A percentile compares a stretch with the other conserved stretches of the same genome.
Evolutionary conservation across 2,329 filamentous ascomycete genomes (phyloP).

Genomic region (Aspergillus brunneoviolaceus): DNA sequence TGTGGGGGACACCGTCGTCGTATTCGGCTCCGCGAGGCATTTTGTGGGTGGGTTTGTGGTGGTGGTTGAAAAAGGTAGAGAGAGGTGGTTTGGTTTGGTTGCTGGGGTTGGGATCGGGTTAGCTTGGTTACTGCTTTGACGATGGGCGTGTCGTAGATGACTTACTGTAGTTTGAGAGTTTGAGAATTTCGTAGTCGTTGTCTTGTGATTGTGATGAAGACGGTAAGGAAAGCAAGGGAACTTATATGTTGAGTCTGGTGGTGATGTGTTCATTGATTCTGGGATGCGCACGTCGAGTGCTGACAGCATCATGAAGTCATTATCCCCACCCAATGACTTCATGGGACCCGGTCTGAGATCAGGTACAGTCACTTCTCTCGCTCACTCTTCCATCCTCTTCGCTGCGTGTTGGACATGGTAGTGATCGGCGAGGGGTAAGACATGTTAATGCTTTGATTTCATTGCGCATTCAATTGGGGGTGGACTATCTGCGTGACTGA

Average conservation of each 20-base stretch:
- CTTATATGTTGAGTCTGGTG: neutral
- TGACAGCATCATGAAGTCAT: conserved; percentile 39
- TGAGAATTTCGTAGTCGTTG: neutral
- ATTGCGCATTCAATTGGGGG: neutral
- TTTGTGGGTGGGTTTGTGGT: conserved; percentile 15
- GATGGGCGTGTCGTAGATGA: neutral
- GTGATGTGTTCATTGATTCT: conserved; percentile 5
- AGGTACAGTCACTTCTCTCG: neutral
- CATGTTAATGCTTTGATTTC: neutral
- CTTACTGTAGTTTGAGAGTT: neutral
- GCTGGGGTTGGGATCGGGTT: neutral
- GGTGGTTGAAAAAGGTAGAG: neutral
- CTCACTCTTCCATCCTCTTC: neutral
- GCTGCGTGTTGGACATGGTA: neutral
- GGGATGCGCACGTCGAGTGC: neutral
- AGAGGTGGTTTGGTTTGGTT: neutral
- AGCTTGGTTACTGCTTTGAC: too few relatives aligned
- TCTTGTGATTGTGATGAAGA: neutral
- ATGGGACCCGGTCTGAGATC: conserved; percentile 10
- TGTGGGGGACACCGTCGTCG: conserved; percentile 38
- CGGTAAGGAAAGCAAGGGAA: neutral
- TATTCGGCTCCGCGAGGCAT: conserved; percentile 45
- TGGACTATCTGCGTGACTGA: too few relatives aligned
- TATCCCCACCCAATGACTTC: conserved; percentile 30
- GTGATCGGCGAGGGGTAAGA: neutral